These are phyloP conservation scores for Trichoderma harzianum DNA, from an alignment of 2,329 filamentous ascomycete genomes.

Conservation along the genomic window DNA sequence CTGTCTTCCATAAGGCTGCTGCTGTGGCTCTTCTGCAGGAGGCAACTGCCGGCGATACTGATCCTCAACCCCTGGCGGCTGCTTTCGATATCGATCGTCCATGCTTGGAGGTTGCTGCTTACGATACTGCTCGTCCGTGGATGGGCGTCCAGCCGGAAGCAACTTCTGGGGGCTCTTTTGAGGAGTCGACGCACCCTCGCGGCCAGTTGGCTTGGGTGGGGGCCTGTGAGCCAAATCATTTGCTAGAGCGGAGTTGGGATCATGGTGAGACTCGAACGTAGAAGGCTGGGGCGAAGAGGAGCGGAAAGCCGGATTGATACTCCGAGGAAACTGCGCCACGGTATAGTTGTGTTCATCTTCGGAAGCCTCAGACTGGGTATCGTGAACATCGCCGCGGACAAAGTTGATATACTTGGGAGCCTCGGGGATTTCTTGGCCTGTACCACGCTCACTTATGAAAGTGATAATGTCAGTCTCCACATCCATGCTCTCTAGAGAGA, in stretches of 20 bases:
- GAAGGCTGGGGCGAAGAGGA: slow-evolving; percentile 96
- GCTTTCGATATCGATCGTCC: slow-evolving; percentile 11
- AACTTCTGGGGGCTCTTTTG: slow-evolving; percentile 41
- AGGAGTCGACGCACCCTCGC: slow-evolving; percentile 50
- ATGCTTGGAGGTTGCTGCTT: slow-evolving; percentile 20
- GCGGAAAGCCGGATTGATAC: slow-evolving; percentile 92
- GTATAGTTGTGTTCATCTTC: slow-evolving; percentile 82
- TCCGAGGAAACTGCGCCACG: slow-evolving; percentile 90
- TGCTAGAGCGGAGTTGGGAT: slow-evolving; percentile 71
- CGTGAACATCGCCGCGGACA: slow-evolving; percentile 79
- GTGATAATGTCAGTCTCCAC: slow-evolving; percentile 88
- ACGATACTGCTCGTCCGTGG: slow-evolving; percentile 23
- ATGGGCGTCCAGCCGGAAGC: slow-evolving; percentile 19
- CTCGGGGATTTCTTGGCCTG: slow-evolving; percentile 95
- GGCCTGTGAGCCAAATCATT: slow-evolving; percentile 63
- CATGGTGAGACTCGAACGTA: slow-evolving; percentile 86
- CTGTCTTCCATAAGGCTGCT: slow-evolving; percentile 16
- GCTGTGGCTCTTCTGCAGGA: slow-evolving; percentile 1
- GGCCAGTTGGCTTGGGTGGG: slow-evolving; percentile 41
- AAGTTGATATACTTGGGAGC: slow-evolving; percentile 99
- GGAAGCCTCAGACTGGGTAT: slow-evolving; percentile 76
- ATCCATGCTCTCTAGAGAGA: slow-evolving; percentile 91
- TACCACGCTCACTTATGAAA: slow-evolving; percentile 87
- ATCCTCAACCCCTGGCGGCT: slow-evolving; percentile 20
- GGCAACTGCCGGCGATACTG: slow-evolving; percentile 17